Evolutionary conservation across 2,329 filamentous ascomycete genomes (phyloP), one percentile per base, ranked within the genome.

Genomic region (Pyrenochaeta sp.): DNA sequence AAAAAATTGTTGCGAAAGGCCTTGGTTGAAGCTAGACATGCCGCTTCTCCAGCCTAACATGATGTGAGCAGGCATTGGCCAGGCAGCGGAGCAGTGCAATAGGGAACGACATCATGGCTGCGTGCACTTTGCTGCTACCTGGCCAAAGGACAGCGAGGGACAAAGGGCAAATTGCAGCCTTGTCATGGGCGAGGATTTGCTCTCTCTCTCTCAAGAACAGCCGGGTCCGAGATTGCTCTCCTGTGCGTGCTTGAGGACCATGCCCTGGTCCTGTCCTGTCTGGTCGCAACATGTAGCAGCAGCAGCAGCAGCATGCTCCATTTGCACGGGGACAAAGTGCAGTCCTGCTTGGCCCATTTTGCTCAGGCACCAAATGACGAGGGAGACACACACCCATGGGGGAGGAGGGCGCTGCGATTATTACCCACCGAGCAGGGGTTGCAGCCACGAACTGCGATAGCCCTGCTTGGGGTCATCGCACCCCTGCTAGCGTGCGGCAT

Each of bases 351-450:
- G 17, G 35, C 15, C 30, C 43, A n/a, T n/a, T 42, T 52, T 45
- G 52, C 35, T 45, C 49, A 41, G 45, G 47, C 23, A 48, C 48
- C 54, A 57, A 54, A 60, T 60, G 48, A 51, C 29, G 54, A 53
- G 49, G 56, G 56, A 51, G 53, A 36, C 53, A 53, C n/a, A 35
- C 45, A 45, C 35, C n/a, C n/a, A n/a, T n/a, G n/a, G n/a, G n/a
- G n/a, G n/a, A n/a, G n/a, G n/a, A n/a, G 42, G 39, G 20, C 39
- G n/a, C 40, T 15, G 40, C 36, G 36, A 39, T 17, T 23, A 39
- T 23, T 23, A 23, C 21, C 27, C 27, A n/a, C 39, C 36, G 21
- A 32, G 48, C 48, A 45, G 41, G 42, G 41, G 33, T 20, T 32
- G 9, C 30, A 40, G 39, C 47, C 49, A 48, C 41, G 45, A 45